Conservation (phyloP, 73 alveolate species). For the Tetrahymena thermophila region DNA sequence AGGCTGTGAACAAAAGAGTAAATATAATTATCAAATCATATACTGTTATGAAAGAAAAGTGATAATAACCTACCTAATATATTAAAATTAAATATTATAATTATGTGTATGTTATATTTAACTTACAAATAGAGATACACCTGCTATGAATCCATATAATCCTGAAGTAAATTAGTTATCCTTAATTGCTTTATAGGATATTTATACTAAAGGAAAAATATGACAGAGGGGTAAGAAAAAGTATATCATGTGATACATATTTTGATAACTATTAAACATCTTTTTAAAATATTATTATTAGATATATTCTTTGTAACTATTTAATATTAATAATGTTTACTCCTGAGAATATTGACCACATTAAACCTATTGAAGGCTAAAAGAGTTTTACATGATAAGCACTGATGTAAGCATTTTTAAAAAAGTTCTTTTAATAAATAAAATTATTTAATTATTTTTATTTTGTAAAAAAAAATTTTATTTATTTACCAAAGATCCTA, state of each 20-base stretch:
- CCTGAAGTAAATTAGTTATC: not conserved
- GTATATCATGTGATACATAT: not conserved
- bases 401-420: not conserved
- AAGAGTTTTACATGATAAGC: not conserved
- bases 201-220: not conserved
- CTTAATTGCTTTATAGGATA: not conserved
- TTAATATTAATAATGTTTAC: not conserved
- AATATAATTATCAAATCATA: not conserved
- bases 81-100: not conserved
- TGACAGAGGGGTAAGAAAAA: not conserved
- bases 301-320: not conserved
- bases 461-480: not conserved
- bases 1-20: not conserved
- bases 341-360: not conserved
- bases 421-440: not conserved
- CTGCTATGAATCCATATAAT: not conserved
- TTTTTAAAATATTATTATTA: not conserved
- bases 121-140: not conserved
- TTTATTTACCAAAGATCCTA: not conserved
- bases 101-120: not conserved
- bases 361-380: not conserved
- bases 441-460: too few species aligned
- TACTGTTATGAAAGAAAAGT: not conserved
- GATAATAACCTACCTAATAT: not conserved
- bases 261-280: not conserved